These are phyloP conservation scores for Kernera saxatilis DNA, from an alignment of 345 rosid genomes.

Conservation along the genomic window DNA sequence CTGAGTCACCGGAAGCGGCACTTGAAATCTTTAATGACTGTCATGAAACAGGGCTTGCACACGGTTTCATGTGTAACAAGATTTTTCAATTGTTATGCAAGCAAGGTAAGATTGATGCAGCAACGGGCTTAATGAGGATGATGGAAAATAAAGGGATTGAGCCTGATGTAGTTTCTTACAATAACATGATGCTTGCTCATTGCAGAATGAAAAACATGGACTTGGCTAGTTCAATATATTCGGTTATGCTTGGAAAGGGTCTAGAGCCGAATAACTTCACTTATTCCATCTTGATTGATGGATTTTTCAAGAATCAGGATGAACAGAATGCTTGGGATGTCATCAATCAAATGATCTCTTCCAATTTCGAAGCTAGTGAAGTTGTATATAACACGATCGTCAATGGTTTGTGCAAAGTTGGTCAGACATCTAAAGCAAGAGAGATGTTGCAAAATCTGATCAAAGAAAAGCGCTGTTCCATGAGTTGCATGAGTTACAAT, in stretches of 20 bases:
- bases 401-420: constrained; percentile 56
- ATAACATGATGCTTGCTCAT: constrained; percentile 54
- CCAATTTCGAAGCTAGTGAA: constrained; percentile 46
- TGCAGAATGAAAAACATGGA: constrained; percentile 47
- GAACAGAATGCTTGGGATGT: constrained; percentile 39
- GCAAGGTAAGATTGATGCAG: constrained; percentile 46
- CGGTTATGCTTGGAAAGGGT: constrained; percentile 39
- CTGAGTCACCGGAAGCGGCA: constrained; percentile 37
- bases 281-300: constrained; percentile 54
- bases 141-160: constrained; percentile 43
- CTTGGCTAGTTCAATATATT: constrained; percentile 35
- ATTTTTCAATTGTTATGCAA: constrained; percentile 44
- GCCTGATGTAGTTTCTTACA: constrained; percentile 53
- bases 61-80: constrained; percentile 44
- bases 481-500: constrained; percentile 50
- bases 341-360: constrained; percentile 43
- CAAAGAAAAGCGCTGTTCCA: constrained; percentile 35
- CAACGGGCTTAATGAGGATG: constrained; percentile 44
- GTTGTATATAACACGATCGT: constrained; percentile 48
- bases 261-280: constrained; percentile 51
- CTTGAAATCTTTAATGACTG: constrained; percentile 41
- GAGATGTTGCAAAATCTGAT: constrained; percentile 41
- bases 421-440: constrained; percentile 48
- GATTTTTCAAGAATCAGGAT: constrained; percentile 52
- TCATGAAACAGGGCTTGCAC: constrained; percentile 41